Conservation (phyloP, 768 basidiomycete species). For the Auricularia cornea region DNA sequence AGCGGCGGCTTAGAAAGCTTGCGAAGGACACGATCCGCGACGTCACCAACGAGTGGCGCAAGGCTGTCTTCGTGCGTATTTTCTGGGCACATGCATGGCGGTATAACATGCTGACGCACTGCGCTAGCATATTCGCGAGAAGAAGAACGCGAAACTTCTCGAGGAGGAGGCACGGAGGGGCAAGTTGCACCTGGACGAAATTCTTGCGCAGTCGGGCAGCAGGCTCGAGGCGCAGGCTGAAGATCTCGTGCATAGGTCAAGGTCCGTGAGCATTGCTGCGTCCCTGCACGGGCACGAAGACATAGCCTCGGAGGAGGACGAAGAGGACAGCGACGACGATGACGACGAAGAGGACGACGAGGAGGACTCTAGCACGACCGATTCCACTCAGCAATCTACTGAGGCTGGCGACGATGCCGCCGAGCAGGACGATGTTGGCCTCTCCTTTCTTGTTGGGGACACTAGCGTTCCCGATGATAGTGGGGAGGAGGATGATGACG, state of each 20-base stretch:
- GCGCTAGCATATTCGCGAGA: slow-evolving; percentile 62
- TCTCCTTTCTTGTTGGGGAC: slow-evolving; percentile 15
- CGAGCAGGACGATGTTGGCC: slow-evolving; percentile 24
- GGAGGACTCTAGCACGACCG: slow-evolving; percentile 15
- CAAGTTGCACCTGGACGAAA: slow-evolving; percentile 80
- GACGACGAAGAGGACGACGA: slow-evolving; percentile 18
- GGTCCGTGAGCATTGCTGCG: slow-evolving; percentile 33
- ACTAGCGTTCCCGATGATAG: slow-evolving; percentile 34
- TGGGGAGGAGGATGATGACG: slow-evolving; percentile 28
- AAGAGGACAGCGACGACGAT: slow-evolving; percentile 17
- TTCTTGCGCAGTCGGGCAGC: slow-evolving; percentile 81
- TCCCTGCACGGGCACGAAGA: slow-evolving; percentile 10
- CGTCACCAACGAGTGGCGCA: slow-evolving; percentile 77
- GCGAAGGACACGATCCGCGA: slow-evolving; percentile 66
- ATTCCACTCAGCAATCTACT: slow-evolving; percentile 8
- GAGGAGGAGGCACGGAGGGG: slow-evolving; percentile 74
- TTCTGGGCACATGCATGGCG: neutral
- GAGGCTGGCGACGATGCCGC: slow-evolving; percentile 22
- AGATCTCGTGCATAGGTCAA: slow-evolving; percentile 45
- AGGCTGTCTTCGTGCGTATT: slow-evolving; percentile 67
- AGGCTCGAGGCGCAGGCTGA: slow-evolving; percentile 78
- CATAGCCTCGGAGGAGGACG: slow-evolving; percentile 16
- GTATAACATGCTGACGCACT: neutral
- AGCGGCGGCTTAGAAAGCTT: slow-evolving; percentile 53
- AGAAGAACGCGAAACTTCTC: slow-evolving; percentile 52